Percentiles rank a stretch among this genome's conserved stretches.
Conservation (phyloP, 2,329 filamentous ascomycete genomes). For the Aspergillus arachidicola region DNA sequence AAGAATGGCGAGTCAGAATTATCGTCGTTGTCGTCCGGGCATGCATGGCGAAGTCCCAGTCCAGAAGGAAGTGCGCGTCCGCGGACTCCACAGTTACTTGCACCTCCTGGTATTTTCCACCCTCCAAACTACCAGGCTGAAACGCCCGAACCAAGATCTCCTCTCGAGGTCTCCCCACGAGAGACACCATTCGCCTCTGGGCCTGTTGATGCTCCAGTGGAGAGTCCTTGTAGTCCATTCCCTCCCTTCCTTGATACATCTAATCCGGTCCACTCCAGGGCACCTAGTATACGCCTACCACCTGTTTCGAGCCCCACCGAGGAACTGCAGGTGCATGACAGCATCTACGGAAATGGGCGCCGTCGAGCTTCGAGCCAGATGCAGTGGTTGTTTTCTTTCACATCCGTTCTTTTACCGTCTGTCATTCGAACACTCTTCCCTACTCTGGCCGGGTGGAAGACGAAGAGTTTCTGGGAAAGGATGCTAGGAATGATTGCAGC, state of each 20-base stretch:
- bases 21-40: constrained; percentile 38
- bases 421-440: constrained; percentile 80
- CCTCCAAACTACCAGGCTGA: constrained; percentile 40
- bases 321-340: constrained; percentile 30
- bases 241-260: constrained; percentile 68
- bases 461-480: constrained; percentile 84
- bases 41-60: constrained; percentile 36
- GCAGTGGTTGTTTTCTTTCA: constrained; percentile 78
- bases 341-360: constrained; percentile 45
- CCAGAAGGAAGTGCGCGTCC: constrained; percentile 29
- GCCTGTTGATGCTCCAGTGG: constrained; percentile 15
- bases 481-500: constrained; percentile 78
- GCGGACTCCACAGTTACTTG: constrained; percentile 45
- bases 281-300: constrained; percentile 60
- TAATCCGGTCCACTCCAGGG: constrained; percentile 44
- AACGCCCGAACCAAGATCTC: constrained; percentile 25
- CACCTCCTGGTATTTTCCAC: constrained; percentile 43
- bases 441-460: constrained; percentile 77
- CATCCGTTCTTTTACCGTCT: constrained; percentile 72
- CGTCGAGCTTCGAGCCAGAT: constrained; percentile 47
- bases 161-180: constrained; percentile 34
- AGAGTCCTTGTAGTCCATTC: constrained; percentile 63
- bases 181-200: constrained; percentile 21
- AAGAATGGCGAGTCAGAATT: constrained; percentile 28
- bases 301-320: constrained; percentile 47